phyloP scores from a whole-genome alignment of 2,329 filamentous ascomycete species.

The Gaeumannomyces sp. region DNA sequence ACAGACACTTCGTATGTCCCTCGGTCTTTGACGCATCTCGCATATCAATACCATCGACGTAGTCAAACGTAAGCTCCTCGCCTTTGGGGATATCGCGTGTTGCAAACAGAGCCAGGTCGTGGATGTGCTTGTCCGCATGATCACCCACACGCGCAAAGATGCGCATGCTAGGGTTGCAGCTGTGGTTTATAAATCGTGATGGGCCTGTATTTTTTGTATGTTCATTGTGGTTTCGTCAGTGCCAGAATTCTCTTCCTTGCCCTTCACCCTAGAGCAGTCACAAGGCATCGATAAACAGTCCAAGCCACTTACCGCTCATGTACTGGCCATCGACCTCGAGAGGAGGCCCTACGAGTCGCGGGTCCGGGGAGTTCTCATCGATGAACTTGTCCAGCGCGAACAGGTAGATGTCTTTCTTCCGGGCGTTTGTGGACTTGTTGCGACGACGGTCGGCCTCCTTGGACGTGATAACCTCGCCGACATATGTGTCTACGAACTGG shows the following conservation, averaged over 20 bases:
- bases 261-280: too few species aligned
- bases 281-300: not conserved
- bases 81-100: conserved; percentile 56
- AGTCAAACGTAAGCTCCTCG: conserved; percentile 75
- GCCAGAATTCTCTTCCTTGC: not conserved
- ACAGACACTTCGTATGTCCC: conserved; percentile 48
- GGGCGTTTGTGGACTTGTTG: conserved; percentile 43
- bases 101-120: conserved; percentile 73
- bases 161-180: conserved; percentile 70
- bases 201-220: conserved; percentile 29
- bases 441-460: conserved; percentile 61
- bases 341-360: conserved; percentile 47
- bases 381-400: conserved; percentile 79
- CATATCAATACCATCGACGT: conserved; percentile 56
- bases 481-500: conserved; percentile 74
- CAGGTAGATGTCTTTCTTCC: conserved; percentile 70
- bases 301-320: conserved; percentile 54
- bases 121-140: conserved; percentile 65
- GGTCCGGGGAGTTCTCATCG: conserved; percentile 48
- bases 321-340: conserved; percentile 67
- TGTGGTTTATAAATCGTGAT: conserved; percentile 78
- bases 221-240: not conserved
- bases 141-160: conserved; percentile 77
- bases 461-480: conserved; percentile 63
- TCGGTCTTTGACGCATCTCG: conserved; percentile 44